phyloP scores from a whole-genome alignment of 2,329 filamentous ascomycete genomes.

The Cercospora sojina region DNA sequence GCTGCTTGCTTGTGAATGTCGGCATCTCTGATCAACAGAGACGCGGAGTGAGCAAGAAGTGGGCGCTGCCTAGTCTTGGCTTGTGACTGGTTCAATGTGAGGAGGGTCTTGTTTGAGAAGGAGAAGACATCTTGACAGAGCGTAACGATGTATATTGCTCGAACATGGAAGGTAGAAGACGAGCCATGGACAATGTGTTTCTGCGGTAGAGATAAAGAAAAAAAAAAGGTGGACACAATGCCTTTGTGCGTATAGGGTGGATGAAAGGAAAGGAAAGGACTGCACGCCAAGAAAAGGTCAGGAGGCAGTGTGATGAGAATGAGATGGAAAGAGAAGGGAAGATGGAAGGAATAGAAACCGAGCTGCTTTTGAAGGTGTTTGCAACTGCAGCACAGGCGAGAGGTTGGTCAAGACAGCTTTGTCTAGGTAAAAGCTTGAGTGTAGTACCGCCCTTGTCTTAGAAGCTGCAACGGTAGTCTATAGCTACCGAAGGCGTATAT shows the following conservation, averaged over 20 bases:
- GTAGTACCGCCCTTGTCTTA: too few species aligned
- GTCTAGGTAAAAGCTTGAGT: too few species aligned
- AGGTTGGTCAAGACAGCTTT: not conserved
- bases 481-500: too few species aligned
- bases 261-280: not conserved
- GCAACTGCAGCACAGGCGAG: not conserved
- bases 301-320: not conserved
- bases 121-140: not conserved
- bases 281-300: not conserved
- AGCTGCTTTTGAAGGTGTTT: not conserved
- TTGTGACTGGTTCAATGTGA: not conserved
- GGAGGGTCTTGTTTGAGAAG: not conserved
- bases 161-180: not conserved
- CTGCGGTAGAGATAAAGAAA: not conserved
- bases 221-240: not conserved
- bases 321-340: not conserved
- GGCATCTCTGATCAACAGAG: slow-evolving; percentile 11
- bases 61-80: not conserved
- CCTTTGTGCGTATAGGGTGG: not conserved
- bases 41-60: not conserved
- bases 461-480: too few species aligned
- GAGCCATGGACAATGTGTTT: not conserved
- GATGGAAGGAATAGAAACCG: not conserved
- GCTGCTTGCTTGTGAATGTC: not conserved
- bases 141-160: not conserved